Evolutionary conservation across 352 stramenopile species (phyloP).

Genomic region (Phytophthora boehmeriae): DNA sequence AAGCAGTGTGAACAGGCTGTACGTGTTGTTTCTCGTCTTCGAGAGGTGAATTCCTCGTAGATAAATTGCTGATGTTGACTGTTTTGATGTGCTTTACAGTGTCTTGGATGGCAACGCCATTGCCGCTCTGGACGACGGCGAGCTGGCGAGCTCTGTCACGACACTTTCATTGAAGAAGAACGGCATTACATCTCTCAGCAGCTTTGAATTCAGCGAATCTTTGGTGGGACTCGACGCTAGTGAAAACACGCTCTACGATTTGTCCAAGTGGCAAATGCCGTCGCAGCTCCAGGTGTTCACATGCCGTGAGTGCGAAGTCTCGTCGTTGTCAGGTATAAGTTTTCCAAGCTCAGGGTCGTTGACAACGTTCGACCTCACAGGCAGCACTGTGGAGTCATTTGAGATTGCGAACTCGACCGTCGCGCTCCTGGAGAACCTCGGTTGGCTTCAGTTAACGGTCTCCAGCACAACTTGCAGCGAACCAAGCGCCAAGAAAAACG

Average conservation of each 20-base stretch:
- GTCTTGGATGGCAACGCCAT: slow-evolving; percentile 35
- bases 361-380: slow-evolving; percentile 31
- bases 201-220: slow-evolving; percentile 31
- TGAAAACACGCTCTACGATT: slow-evolving; percentile 30
- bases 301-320: slow-evolving; percentile 34
- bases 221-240: slow-evolving; percentile 35
- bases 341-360: slow-evolving; percentile 33
- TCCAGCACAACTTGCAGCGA: slow-evolving; percentile 34
- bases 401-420: slow-evolving; percentile 31
- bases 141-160: slow-evolving; percentile 31
- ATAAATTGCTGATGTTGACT: background rate
- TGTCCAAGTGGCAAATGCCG: slow-evolving; percentile 46
- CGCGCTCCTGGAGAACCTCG: slow-evolving; percentile 17
- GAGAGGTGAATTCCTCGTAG: too few relatives aligned
- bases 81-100: slow-evolving; percentile 15
- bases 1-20: slow-evolving; percentile 28
- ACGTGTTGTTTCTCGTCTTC: slow-evolving; percentile 11
- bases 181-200: slow-evolving; percentile 19
- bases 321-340: slow-evolving; percentile 32
- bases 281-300: slow-evolving; percentile 32
- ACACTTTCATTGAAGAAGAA: slow-evolving; percentile 38
- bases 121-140: slow-evolving; percentile 12
- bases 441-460: slow-evolving; percentile 24
- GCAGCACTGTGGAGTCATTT: slow-evolving; percentile 31
- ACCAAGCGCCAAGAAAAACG: slow-evolving; percentile 20